Evolutionary conservation across 2,329 filamentous ascomycete species (phyloP), one percentile per base, ranked within the genome.

Genomic region (Rosellinia necatrix): DNA sequence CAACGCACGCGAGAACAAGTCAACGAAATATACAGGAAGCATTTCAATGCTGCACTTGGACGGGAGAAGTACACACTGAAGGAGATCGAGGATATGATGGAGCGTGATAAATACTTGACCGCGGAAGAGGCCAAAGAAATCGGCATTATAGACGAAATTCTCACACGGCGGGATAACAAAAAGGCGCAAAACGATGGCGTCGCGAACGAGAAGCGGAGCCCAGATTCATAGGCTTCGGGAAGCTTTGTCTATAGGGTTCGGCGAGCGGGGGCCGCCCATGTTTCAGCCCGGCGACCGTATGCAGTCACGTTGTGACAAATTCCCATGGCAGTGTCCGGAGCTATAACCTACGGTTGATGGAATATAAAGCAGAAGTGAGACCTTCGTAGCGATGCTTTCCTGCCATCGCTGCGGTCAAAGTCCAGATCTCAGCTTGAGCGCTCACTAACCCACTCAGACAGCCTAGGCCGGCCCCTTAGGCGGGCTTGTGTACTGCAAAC

Each of bases 71-170:
- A 91, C 71, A 86, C 81, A 29, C 69, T 96, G 30, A 87, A 92
- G 44, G 89, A 96, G 69, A 89, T 99, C 68, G 93, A 94, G 74
- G 91, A 88, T 71, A 83, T 97, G 72, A 97, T 99, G 93, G 94
- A 99, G 78, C 81, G 94, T 54, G 94, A 99, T 73, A 94, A 94
- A 69, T 97, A 97, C 67, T 83, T 99, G 81, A 89, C 88, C 52
- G 92, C 92, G 0, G 78, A 91, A 41, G 92, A 99, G 77, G 94
- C 94, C 7, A 78, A 91, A 67, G 91, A 96, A 47, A 83, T 96
- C 74, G 94, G 94, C 0, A 90, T 99, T 65, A 86, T 99, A 59
- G 94, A 99, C 72, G 87, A 93, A 75, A 92, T 99, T 58, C 70
- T 99, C 65, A 81, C 86, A 42, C 82, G 82, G 76, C 81, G 90